Evolutionary conservation across 352 stramenopile species (phyloP).

Genomic region (Phytopythium kandeliae): DNA sequence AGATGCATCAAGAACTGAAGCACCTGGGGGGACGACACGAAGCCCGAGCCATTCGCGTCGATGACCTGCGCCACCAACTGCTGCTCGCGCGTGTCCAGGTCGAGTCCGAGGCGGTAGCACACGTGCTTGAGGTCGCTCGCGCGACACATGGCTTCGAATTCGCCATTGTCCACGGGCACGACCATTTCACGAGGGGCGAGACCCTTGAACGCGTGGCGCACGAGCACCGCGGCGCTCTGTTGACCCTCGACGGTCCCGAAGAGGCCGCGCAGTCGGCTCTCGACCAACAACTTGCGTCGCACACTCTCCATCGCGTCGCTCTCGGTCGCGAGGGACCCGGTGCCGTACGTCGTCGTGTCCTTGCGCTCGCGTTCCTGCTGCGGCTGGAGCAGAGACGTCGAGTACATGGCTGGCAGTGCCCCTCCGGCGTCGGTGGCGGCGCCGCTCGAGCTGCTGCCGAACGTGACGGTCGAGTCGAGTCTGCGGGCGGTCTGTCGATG

Average conservation of each 20-base stretch:
- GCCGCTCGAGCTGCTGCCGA: neutral
- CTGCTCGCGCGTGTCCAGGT: slow-evolving; percentile 59
- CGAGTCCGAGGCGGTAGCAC: slow-evolving; percentile 60
- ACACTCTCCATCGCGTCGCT: slow-evolving; percentile 14
- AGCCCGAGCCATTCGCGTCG: slow-evolving; percentile 44
- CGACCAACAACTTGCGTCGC: slow-evolving; percentile 48
- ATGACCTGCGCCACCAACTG: slow-evolving; percentile 43
- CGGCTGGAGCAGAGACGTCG: slow-evolving; percentile 13
- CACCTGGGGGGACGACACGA: slow-evolving; percentile 54
- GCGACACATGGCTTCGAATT: slow-evolving; percentile 64
- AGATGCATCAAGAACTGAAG: slow-evolving; percentile 56
- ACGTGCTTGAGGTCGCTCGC: slow-evolving; percentile 64
- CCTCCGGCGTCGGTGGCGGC: neutral
- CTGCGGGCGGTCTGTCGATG: slow-evolving; percentile 30
- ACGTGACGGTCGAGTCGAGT: slow-evolving; percentile 24
- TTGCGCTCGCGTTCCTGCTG: slow-evolving; percentile 2
- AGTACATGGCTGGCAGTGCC: slow-evolving; percentile 18
- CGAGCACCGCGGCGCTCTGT: slow-evolving; percentile 57
- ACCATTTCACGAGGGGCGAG: slow-evolving; percentile 57
- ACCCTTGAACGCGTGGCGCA: slow-evolving; percentile 73
- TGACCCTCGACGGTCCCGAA: slow-evolving; percentile 41
- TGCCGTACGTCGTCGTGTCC: neutral
- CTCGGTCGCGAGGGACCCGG: neutral
- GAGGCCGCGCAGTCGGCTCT: slow-evolving; percentile 51
- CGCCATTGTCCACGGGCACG: slow-evolving; percentile 56